A percentile compares a stretch with the other conserved stretches of the same genome.
Evolutionary conservation across 1,284 basidiomycete genomes (phyloP).

Genomic region (Ganoderma resinaceum): DNA sequence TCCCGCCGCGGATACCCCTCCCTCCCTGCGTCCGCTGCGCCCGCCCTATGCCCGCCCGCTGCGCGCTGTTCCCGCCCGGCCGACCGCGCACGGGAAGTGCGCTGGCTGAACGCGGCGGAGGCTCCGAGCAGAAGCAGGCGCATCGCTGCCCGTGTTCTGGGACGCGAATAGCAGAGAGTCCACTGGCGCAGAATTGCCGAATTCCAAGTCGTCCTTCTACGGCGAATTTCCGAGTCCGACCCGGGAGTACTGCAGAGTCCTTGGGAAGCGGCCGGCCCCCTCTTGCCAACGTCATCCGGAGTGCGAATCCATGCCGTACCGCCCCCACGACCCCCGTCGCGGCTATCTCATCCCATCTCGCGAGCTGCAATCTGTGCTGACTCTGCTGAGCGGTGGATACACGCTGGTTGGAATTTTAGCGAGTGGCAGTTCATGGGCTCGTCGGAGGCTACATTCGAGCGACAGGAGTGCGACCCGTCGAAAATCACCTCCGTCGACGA

Average conservation of each 20-base stretch:
- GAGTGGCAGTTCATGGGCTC: background rate
- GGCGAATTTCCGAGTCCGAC: constrained; percentile 6
- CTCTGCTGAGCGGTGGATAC: background rate
- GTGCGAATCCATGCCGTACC: background rate
- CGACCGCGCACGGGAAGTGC: background rate
- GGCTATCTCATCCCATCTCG: background rate
- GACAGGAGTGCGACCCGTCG: background rate
- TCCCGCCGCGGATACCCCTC: constrained; percentile 2
- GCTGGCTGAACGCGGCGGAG: background rate
- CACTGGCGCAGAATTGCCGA: background rate
- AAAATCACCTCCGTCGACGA: constrained; percentile 1
- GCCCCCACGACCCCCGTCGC: background rate
- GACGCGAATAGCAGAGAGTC: background rate
- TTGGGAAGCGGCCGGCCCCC: background rate
- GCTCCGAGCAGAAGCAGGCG: constrained; percentile 6
- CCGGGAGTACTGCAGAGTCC: background rate
- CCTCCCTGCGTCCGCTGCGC: background rate
- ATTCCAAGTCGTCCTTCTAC: constrained; percentile 5
- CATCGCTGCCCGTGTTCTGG: background rate
- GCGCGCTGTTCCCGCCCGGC: constrained; percentile 1
- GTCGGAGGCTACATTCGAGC: background rate
- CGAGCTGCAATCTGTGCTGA: background rate
- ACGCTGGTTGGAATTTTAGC: background rate
- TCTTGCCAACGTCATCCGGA: background rate
- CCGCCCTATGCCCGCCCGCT: constrained; percentile 5